Conservation (phyloP, 2,329 filamentous ascomycete genomes). For the Fusarium citri region DNA sequence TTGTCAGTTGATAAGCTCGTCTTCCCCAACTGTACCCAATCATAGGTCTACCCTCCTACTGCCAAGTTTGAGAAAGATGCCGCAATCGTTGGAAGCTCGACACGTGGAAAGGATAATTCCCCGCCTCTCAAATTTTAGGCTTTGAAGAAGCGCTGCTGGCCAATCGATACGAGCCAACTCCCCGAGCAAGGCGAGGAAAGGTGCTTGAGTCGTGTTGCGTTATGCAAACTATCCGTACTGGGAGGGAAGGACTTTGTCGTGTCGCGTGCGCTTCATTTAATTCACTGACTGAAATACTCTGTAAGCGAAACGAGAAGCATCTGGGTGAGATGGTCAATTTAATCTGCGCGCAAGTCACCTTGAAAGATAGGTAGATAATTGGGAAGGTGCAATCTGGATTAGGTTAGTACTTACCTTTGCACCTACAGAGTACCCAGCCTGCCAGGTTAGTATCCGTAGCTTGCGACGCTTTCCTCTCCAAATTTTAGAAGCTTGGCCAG, state of each 20-base stretch:
- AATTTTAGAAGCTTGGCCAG: slow-evolving; percentile 35
- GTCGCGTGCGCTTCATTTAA: not conserved
- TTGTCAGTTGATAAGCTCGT: not conserved
- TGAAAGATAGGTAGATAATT: slow-evolving; percentile 15
- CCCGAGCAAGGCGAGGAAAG: slow-evolving; percentile 1
- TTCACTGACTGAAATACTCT: not conserved
- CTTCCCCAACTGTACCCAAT: slow-evolving; percentile 11
- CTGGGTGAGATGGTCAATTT: not conserved
- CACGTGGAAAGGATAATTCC: slow-evolving; percentile 33
- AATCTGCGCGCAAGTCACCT: not conserved
- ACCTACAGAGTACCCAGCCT: not conserved
- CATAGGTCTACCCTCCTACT: not conserved
- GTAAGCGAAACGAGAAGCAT: not conserved
- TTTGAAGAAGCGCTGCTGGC: slow-evolving; percentile 9
- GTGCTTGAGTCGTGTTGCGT: slow-evolving; percentile 18
- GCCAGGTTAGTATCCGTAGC: not conserved
- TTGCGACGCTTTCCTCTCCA: slow-evolving; percentile 21
- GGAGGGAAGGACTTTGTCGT: not conserved
- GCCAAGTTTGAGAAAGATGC: slow-evolving; percentile 10
- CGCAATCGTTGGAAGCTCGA: slow-evolving; percentile 12
- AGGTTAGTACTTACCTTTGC: not conserved
- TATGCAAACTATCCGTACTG: not conserved
- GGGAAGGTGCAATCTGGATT: slow-evolving; percentile 23
- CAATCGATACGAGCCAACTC: slow-evolving; percentile 23
- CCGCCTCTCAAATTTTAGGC: slow-evolving; percentile 28